Evolutionary conservation across 108 stramenopile species (phyloP).

Genomic region (Cylindrotheca fusiformis): DNA sequence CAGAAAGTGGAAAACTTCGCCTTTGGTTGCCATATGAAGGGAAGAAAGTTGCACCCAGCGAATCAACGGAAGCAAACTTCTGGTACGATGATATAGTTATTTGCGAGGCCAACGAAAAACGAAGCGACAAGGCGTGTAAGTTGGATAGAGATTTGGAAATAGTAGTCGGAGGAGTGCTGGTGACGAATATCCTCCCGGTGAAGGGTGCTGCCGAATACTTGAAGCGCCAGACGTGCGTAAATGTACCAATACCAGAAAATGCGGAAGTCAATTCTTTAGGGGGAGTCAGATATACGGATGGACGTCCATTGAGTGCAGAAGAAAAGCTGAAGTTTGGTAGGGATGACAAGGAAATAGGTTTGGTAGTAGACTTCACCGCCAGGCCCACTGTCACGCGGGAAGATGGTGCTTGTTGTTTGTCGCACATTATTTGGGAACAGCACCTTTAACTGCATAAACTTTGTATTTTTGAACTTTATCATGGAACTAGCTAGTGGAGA

Average conservation of each 20-base stretch:
- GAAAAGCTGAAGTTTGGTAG: conserved; percentile 30
- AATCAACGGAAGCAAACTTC: conserved; percentile 36
- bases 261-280: conserved; percentile 46
- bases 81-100: conserved; percentile 71
- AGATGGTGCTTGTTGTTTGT: conserved; percentile 81
- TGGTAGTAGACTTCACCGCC: conserved; percentile 39
- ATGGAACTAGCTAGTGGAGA: too few species aligned
- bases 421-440: conserved; percentile 85
- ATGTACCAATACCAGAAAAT: conserved; percentile 54
- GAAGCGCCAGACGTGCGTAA: conserved; percentile 74
- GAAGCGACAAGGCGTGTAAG: conserved; percentile 67
- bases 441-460: conserved; percentile 19
- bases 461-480: too few species aligned
- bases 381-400: conserved; percentile 45
- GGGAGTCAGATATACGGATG: conserved; percentile 30
- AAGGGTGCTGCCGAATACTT: conserved; percentile 77
- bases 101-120: conserved; percentile 86
- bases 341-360: conserved; percentile 28
- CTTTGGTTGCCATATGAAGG: conserved; percentile 75
- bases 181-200: conserved; percentile 30
- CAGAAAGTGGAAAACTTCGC: conserved; percentile 61
- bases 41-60: conserved; percentile 4
- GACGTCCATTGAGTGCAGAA: conserved; percentile 9
- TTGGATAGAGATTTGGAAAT: conserved; percentile 60
- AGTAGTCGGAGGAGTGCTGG: conserved; percentile 50